Conservation (phyloP, 139 green algal genomes). For the Monoraphidium neglectum region DNA sequence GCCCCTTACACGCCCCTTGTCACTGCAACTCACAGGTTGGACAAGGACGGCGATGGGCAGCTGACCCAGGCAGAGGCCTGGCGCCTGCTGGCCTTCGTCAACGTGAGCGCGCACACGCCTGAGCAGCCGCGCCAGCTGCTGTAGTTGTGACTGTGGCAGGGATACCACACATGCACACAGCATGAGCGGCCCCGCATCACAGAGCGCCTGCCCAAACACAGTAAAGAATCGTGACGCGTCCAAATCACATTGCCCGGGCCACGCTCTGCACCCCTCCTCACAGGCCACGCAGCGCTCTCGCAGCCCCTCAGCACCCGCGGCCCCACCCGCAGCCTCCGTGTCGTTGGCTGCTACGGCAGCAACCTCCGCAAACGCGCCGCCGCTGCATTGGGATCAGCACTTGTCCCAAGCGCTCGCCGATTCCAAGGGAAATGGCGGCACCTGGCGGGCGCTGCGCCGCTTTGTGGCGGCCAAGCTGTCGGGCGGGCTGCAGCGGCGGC, state of each 20-base stretch:
- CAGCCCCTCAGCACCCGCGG: not conserved
- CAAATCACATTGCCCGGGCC: too few relatives aligned
- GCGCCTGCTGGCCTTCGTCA: not conserved
- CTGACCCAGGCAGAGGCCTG: constrained; percentile 7
- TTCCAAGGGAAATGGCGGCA: not conserved
- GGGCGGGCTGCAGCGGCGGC: constrained; percentile 9
- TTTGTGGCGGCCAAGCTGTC: constrained; percentile 18
- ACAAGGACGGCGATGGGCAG: constrained; percentile 21
- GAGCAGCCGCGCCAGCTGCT: too few relatives aligned
- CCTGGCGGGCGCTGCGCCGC: not conserved
- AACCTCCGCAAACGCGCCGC: not conserved
- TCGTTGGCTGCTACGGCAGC: not conserved
- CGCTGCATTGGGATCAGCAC: constrained; percentile 33
- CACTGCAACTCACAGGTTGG: too few relatives aligned
- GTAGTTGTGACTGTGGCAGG: too few relatives aligned
- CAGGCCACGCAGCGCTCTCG: too few relatives aligned
- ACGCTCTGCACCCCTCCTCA: too few relatives aligned
- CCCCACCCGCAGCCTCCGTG: not conserved
- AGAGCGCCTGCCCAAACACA: too few relatives aligned
- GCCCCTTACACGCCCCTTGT: too few relatives aligned
- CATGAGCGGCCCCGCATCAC: too few relatives aligned
- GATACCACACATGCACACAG: too few relatives aligned
- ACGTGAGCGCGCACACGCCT: not conserved
- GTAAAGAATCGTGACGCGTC: too few relatives aligned
- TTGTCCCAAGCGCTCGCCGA: not conserved